Percentiles rank a stretch among this genome's conserved stretches.
Conservation (phyloP, 2,329 filamentous ascomycete species). For the Pseudogymnoascus sp. region DNA sequence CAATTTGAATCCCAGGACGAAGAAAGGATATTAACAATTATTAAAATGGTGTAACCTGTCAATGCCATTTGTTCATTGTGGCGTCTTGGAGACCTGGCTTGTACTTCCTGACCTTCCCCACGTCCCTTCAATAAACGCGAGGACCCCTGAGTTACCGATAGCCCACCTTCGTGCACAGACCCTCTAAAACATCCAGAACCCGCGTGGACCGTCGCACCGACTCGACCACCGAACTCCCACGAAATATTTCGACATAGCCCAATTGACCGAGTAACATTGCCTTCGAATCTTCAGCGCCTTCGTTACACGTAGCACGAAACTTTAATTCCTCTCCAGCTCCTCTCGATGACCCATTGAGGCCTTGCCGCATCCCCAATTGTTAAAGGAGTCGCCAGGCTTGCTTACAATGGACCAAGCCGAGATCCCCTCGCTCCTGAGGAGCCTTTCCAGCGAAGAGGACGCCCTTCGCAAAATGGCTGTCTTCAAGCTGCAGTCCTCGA, state of each 20-base stretch:
- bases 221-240: neutral
- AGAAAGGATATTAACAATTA: neutral
- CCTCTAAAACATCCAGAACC: conserved; percentile 4
- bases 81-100: neutral
- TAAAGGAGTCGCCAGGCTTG: conserved; percentile 7
- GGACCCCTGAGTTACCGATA: conserved; percentile 3
- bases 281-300: neutral
- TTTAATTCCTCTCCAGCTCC: neutral
- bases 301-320: neutral
- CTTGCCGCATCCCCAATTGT: neutral
- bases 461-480: conserved; percentile 96
- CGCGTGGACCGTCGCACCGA: neutral
- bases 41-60: neutral
- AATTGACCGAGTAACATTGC: neutral
- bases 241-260: neutral
- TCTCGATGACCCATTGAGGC: conserved; percentile 1
- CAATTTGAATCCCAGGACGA: neutral
- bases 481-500: conserved; percentile 92
- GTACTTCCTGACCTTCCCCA: neutral
- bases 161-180: conserved; percentile 4
- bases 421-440: conserved; percentile 57
- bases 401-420: conserved; percentile 57
- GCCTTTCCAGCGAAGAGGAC: conserved; percentile 67
- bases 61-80: neutral
- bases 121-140: neutral